Evolutionary conservation across 2,329 filamentous ascomycete genomes (phyloP), one percentile per base, ranked within the genome.

Genomic region (Penicillium sclerotiorum): DNA sequence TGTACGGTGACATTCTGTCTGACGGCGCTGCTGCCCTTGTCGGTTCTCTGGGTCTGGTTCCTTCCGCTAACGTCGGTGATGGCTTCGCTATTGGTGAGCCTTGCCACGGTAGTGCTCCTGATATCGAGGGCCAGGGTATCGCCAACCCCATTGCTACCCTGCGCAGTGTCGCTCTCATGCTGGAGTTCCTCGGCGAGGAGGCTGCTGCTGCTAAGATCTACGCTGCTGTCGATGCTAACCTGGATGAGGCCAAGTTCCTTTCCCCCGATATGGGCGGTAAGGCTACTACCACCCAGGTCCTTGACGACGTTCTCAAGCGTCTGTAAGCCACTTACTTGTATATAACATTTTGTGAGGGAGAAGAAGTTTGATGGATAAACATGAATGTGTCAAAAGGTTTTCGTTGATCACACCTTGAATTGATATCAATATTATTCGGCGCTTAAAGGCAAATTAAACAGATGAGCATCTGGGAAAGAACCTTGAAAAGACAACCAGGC

Each of bases 141-240:
- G 91, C 94, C 60, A 99, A 99, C 77, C 94, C 94, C 20, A 95
- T 99, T 67, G 94, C 94, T 28, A 97, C 94, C 8, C 82, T 99
- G 58, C 81, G 94, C 67, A 94, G 89, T 73, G 88, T 91, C 13
- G 94, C 89, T 27, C 80, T 96, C 55, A 97, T 99, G 94, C 80
- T 99, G 59, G 93, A 97, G 79, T 99, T 97, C 75, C 78, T 97
- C 58, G 85, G 90, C 57, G 86, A 95, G 78, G 87, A 91, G 73
- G 79, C 83, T 56, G 94, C 94, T 17, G 94, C 94, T 27, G 90
- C 89, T 23, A 86, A 80, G 77, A 95, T 99, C 64, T 96, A 97
- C 73, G 81, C 85, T 52, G 94, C 94, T 18, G 91, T 97, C 20
- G 94, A 99, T 73, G 91, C 80, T 36, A 95, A 94, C 71, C 77